Conservation (phyloP, 441 rosid species). For the Capsella rubella region DNA sequence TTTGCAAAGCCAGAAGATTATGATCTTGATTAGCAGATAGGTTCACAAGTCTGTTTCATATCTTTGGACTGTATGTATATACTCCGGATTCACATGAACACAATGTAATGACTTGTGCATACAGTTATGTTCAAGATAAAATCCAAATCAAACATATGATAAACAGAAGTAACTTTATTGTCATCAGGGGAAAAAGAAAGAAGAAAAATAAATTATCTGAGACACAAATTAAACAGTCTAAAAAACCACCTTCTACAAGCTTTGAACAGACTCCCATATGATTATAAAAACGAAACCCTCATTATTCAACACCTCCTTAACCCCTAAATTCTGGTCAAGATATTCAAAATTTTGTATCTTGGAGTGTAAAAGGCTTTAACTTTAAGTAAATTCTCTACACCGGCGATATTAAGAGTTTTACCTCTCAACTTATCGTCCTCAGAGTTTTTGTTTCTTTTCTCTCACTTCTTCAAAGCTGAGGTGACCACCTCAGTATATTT, state of each 20-base stretch:
- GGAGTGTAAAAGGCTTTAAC: slow-evolving; percentile 30
- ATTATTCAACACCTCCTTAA: slow-evolving; percentile 32
- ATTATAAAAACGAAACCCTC: slow-evolving; percentile 30
- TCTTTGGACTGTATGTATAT: slow-evolving; percentile 3
- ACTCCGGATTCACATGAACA: background rate
- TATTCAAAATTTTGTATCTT: slow-evolving; percentile 28
- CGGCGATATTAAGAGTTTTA: slow-evolving; percentile 34
- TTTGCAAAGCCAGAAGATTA: slow-evolving; percentile 87
- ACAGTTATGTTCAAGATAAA: slow-evolving; percentile 9
- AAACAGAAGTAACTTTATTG: slow-evolving; percentile 33
- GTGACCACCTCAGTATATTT: slow-evolving; percentile 13
- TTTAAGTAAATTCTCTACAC: slow-evolving; percentile 32
- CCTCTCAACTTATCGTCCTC: slow-evolving; percentile 37
- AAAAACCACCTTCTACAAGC: slow-evolving; percentile 28
- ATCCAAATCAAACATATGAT: slow-evolving; percentile 15
- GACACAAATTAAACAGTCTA: slow-evolving; percentile 31
- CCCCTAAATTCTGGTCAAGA: slow-evolving; percentile 33
- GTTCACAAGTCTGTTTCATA: background rate
- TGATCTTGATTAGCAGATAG: slow-evolving; percentile 31
- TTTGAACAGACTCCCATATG: slow-evolving; percentile 26
- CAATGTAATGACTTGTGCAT: background rate
- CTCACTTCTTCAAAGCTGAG: slow-evolving; percentile 32
- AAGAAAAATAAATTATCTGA: slow-evolving; percentile 12
- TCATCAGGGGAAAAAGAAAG: background rate
- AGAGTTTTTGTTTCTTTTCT: background rate